Conservation (phyloP, 495 filamentous ascomycete genomes). For the Neurospora sp. region DNA sequence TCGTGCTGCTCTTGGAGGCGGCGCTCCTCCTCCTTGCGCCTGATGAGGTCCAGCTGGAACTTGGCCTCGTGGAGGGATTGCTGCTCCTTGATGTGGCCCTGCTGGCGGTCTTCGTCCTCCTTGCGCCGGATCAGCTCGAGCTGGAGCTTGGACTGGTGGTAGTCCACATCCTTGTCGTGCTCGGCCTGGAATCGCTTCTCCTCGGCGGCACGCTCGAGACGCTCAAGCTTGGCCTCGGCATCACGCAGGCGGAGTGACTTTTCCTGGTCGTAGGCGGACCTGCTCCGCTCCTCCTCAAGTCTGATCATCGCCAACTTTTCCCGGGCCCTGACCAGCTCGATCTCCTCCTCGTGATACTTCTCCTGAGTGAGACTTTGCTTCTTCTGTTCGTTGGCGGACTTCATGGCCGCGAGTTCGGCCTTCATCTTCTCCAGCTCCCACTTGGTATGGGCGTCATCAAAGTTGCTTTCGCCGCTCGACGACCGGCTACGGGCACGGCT, state of each 20-base stretch:
- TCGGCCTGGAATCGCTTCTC: neutral
- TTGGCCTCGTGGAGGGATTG: slow-evolving; percentile 19
- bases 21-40: slow-evolving; percentile 27
- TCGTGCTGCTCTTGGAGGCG: slow-evolving; percentile 29
- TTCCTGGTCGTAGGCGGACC: slow-evolving; percentile 12
- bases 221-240: slow-evolving; percentile 1
- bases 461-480: slow-evolving; percentile 20
- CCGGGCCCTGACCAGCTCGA: slow-evolving; percentile 7
- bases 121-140: slow-evolving; percentile 26
- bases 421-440: slow-evolving; percentile 14
- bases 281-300: slow-evolving; percentile 8
- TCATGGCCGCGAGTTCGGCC: slow-evolving; percentile 14
- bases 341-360: neutral
- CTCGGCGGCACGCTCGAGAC: neutral
- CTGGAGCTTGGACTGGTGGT: slow-evolving; percentile 5
- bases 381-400: slow-evolving; percentile 6
- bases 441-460: slow-evolving; percentile 16
- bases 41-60: slow-evolving; percentile 15
- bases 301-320: slow-evolving; percentile 15
- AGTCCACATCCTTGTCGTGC: slow-evolving; percentile 10
- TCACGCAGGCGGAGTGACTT: slow-evolving; percentile 3
- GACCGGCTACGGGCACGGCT: slow-evolving; percentile 14
- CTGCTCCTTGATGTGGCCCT: slow-evolving; percentile 17
- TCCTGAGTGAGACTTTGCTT: slow-evolving; percentile 15
- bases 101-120: slow-evolving; percentile 33